Conservation (phyloP, 2,329 filamentous ascomycete genomes). For the Phaeoacremonium minimum region DNA sequence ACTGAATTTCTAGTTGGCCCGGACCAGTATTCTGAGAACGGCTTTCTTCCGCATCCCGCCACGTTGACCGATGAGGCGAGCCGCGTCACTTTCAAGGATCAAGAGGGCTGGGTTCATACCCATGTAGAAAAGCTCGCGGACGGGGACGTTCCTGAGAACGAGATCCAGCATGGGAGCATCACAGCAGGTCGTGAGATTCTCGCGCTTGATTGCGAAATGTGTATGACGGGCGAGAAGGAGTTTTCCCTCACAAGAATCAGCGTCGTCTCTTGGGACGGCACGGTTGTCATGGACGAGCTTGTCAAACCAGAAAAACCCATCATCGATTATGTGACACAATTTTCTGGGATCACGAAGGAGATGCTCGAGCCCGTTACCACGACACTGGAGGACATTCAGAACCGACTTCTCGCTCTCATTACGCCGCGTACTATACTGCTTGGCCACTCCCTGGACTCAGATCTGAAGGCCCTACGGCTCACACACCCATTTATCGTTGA, state of each 20-base stretch:
- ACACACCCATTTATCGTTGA: constrained; percentile 93
- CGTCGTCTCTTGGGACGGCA: constrained; percentile 79
- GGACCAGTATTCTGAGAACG: constrained; percentile 75
- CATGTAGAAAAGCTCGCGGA: constrained; percentile 62
- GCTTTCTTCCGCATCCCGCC: constrained; percentile 80
- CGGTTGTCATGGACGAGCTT: constrained; percentile 78
- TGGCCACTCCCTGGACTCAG: constrained; percentile 78
- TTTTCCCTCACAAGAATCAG: constrained; percentile 88
- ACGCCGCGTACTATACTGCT: constrained; percentile 69
- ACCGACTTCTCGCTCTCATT: constrained; percentile 67
- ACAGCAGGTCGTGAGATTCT: constrained; percentile 77
- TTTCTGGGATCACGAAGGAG: constrained; percentile 85
- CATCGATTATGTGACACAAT: constrained; percentile 85
- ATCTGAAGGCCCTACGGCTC: constrained; percentile 78
- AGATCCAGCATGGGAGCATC: constrained; percentile 76
- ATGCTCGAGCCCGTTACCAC: constrained; percentile 83
- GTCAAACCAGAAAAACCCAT: constrained; percentile 90
- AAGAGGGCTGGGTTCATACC: constrained; percentile 81
- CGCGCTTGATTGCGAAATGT: constrained; percentile 96
- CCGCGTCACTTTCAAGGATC: constrained; percentile 44
- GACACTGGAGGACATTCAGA: constrained; percentile 77
- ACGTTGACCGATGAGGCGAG: constrained; percentile 58
- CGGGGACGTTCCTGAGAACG: constrained; percentile 60
- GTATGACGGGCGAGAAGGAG: constrained; percentile 73
- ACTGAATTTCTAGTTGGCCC: constrained; percentile 70